Conservation (phyloP, 768 basidiomycete genomes). For the Mycena vitilis region DNA sequence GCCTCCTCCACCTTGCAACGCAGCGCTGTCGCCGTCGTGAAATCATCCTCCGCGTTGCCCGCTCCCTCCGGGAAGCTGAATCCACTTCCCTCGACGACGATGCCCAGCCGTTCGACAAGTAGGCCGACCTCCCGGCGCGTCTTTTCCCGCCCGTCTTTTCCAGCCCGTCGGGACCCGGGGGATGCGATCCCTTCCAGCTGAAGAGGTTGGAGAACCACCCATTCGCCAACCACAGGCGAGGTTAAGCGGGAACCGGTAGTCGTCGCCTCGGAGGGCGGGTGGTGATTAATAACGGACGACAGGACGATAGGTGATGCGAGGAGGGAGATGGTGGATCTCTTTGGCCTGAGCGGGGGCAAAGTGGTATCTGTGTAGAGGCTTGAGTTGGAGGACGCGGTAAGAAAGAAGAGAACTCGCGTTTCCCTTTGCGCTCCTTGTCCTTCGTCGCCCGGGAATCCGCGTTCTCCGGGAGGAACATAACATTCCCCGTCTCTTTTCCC, state of each 20-base stretch:
- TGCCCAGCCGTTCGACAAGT: conserved; percentile 74
- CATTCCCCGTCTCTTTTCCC: conserved; percentile 66
- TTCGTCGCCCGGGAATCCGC: conserved; percentile 50
- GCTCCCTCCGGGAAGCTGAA: conserved; percentile 41
- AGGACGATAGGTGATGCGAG: conserved; percentile 63
- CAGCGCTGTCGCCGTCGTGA: conserved; percentile 42
- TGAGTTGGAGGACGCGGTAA: conserved; percentile 8
- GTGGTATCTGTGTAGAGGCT: conserved; percentile 28
- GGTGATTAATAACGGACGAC: conserved; percentile 51
- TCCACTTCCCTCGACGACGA: conserved; percentile 56
- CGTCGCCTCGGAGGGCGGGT: conserved; percentile 44
- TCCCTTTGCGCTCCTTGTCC: conserved; percentile 64
- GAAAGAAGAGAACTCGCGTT: conserved; percentile 58
- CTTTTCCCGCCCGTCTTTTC: conserved; percentile 62
- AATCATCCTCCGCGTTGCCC: conserved; percentile 37
- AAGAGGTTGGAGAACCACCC: conserved; percentile 97
- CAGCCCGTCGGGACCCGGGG: conserved; percentile 42
- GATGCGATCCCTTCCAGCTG: conserved; percentile 78
- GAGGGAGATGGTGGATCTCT: conserved; percentile 56
- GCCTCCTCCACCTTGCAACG: conserved; percentile 67
- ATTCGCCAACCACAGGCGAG: conserved; percentile 83
- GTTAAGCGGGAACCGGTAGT: conserved; percentile 52
- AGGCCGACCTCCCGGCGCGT: conserved; percentile 75
- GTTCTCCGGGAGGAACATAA: conserved; percentile 46
- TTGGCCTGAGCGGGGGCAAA: conserved; percentile 58